Percentiles rank a stretch among this genome's conserved stretches.
Evolutionary conservation across 371 early-diverging fungal species (phyloP).

Genomic region (Neoconidiobolus thromboides): DNA sequence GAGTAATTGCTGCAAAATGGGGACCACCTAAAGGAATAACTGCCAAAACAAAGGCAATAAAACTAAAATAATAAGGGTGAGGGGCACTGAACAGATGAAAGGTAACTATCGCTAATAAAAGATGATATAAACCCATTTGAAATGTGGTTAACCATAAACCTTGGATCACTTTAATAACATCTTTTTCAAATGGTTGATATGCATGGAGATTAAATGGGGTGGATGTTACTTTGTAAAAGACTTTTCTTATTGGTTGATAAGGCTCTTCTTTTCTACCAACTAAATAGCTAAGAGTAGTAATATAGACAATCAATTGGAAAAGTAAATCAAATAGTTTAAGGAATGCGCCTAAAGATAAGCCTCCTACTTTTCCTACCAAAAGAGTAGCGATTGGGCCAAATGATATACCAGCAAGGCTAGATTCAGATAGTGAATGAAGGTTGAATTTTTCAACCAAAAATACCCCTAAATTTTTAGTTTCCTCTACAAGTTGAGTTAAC

Average conservation of each 20-base stretch:
- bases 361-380: no score
- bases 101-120: not conserved
- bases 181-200: no score
- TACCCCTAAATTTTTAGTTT: no score
- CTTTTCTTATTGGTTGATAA: not conserved
- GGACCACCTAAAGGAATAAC: not conserved
- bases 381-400: no score
- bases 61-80: not conserved
- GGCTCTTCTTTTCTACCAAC: not conserved
- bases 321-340: not conserved
- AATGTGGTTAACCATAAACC: not conserved
- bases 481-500: no score
- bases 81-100: not conserved
- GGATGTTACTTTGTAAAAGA: not conserved
- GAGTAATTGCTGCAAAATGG: not conserved
- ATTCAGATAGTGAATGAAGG: no score
- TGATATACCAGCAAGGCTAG: no score
- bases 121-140: not conserved
- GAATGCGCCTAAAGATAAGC: no score
- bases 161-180: not conserved
- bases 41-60: not conserved
- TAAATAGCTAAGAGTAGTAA: not conserved
- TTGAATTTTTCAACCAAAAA: no score
- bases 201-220: no score
- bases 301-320: not conserved